phyloP scores from a whole-genome alignment of 176 grass and related monocot genomes.

The Oryza glumipatula region DNA sequence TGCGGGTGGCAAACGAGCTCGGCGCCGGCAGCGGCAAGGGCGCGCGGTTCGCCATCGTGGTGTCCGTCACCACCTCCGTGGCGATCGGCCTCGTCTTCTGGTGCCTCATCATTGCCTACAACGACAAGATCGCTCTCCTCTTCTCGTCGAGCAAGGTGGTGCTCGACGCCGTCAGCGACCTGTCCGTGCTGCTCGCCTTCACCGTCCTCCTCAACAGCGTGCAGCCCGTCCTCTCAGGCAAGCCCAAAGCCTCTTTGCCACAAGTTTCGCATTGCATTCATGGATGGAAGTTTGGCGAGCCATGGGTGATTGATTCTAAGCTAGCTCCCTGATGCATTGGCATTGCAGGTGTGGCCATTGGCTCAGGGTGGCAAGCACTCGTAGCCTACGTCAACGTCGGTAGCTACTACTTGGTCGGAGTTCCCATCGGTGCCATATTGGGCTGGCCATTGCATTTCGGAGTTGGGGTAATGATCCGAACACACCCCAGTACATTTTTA shows the following conservation, averaged over 20 bases:
- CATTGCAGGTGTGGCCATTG: conserved; percentile 62
- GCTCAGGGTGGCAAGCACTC: conserved; percentile 58
- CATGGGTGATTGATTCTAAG: conserved; percentile 1
- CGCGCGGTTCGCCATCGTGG: conserved; percentile 54
- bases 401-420: conserved; percentile 61
- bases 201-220: conserved; percentile 66
- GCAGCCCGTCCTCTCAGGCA: conserved; percentile 60
- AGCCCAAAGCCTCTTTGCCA: background rate
- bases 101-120: conserved; percentile 46
- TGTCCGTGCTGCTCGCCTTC: conserved; percentile 54
- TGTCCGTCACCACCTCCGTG: conserved; percentile 52
- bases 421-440: conserved; percentile 51
- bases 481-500: background rate
- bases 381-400: conserved; percentile 75
- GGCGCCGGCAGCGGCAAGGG: conserved; percentile 51
- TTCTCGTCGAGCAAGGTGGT: conserved; percentile 49
- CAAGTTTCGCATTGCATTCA: background rate
- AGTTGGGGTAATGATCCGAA: conserved; percentile 45
- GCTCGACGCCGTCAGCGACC: conserved; percentile 41
- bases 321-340: background rate
- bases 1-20: conserved; percentile 62
- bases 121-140: conserved; percentile 49
- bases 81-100: conserved; percentile 55
- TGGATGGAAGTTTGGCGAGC: background rate
- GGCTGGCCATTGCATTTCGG: conserved; percentile 51